These are phyloP conservation scores for Amanita inopinata DNA, from an alignment of 768 basidiomycete genomes.

Conservation along the genomic window DNA sequence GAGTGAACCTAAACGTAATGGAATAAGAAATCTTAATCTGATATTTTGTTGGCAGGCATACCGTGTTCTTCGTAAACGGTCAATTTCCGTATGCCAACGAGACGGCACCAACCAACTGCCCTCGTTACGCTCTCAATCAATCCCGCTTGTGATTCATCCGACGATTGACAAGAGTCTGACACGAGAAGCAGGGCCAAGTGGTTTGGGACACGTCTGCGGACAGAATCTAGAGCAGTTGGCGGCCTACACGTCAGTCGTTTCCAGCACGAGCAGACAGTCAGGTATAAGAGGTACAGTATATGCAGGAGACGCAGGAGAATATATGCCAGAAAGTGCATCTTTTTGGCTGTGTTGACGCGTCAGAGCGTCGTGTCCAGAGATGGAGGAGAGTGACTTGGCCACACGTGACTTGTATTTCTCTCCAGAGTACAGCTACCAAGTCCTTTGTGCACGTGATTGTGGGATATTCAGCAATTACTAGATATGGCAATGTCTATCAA, in stretches of 20 bases:
- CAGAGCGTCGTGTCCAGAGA: too few relatives aligned
- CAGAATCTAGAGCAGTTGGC: slow-evolving; percentile 40
- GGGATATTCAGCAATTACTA: slow-evolving; percentile 1
- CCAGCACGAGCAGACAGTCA: slow-evolving; percentile 31
- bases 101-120: slow-evolving; percentile 52
- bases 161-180: slow-evolving; percentile 26
- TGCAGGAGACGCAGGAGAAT: slow-evolving; percentile 49
- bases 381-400: too few relatives aligned
- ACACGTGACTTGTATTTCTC: slow-evolving; percentile 1
- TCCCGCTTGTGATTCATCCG: slow-evolving; percentile 26
- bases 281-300: slow-evolving; percentile 32
- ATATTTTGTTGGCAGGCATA: slow-evolving; percentile 26
- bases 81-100: slow-evolving; percentile 49
- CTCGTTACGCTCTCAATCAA: slow-evolving; percentile 46
- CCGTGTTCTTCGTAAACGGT: slow-evolving; percentile 69
- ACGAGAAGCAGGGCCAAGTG: slow-evolving; percentile 63
- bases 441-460: slow-evolving; percentile 7
- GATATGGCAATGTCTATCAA: slow-evolving; percentile 14
- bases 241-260: slow-evolving; percentile 22
- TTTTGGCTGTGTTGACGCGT: slow-evolving; percentile 10
- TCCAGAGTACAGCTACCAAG: background rate
- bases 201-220: slow-evolving; percentile 47
- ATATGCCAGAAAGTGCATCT: slow-evolving; percentile 41
- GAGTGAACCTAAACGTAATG: slow-evolving; percentile 27
- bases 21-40: background rate